Evolutionary conservation across 805 yeast genomes (phyloP).

Genomic region (Zygotorulaspora danielsina): DNA sequence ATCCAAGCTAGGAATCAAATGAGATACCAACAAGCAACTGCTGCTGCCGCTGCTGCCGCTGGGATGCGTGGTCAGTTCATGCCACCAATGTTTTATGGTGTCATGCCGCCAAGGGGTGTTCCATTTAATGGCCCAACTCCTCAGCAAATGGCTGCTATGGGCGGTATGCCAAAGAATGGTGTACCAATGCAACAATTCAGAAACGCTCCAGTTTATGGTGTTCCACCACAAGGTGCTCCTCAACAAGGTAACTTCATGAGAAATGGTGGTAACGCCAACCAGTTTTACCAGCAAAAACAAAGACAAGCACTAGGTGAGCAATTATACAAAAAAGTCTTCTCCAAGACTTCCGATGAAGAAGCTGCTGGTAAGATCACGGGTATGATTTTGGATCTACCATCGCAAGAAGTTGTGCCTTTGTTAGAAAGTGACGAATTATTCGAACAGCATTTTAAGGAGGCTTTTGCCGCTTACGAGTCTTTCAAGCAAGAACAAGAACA

Average conservation of each 20-base stretch:
- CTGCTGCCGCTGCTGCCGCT: constrained; percentile 38
- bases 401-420: constrained; percentile 81
- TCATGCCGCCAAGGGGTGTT: constrained; percentile 77
- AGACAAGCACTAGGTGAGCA: constrained; percentile 98
- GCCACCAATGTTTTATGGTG: constrained; percentile 41
- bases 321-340: constrained; percentile 85
- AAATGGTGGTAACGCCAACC: constrained; percentile 32
- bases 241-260: constrained; percentile 52
- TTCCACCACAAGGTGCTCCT: constrained; percentile 72
- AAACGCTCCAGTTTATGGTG: constrained; percentile 81
- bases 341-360: constrained; percentile 84
- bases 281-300: constrained; percentile 79
- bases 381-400: constrained; percentile 95
- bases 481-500: constrained; percentile 57
- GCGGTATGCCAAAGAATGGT: constrained; percentile 54
- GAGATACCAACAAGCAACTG: constrained; percentile 95
- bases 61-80: constrained; percentile 40
- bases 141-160: constrained; percentile 65
- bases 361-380: constrained; percentile 99
- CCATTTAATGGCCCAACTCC: constrained; percentile 80
- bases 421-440: constrained; percentile 87
- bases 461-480: constrained; percentile 88
- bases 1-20: constrained; percentile 96
- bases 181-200: constrained; percentile 59
- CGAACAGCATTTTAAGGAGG: constrained; percentile 89